Evolutionary conservation across 176 grass and related monocot genomes (phyloP).

Genomic region (Avena sativa): DNA sequence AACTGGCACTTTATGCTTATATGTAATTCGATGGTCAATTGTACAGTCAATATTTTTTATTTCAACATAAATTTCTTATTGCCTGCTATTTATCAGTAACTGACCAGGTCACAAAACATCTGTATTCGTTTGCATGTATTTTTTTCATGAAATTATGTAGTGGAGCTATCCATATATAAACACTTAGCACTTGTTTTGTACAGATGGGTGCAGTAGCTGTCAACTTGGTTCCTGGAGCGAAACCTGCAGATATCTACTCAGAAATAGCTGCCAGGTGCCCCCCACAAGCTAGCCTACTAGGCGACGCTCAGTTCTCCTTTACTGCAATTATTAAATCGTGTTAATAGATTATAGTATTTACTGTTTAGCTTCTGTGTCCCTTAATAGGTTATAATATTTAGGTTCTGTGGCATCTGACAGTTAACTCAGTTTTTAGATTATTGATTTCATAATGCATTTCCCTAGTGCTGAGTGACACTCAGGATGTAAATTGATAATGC

Average conservation of each 20-base stretch:
- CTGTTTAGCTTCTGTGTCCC: neutral
- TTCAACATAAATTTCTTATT: neutral
- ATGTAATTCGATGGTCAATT: slow-evolving; percentile 5
- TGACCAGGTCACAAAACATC: neutral
- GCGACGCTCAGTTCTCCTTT: neutral
- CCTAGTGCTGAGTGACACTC: slow-evolving; percentile 7
- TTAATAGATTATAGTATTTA: neutral
- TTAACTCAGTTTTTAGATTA: slow-evolving; percentile 31
- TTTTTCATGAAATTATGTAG: slow-evolving; percentile 32
- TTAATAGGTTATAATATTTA: slow-evolving; percentile 33
- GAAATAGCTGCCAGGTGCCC: slow-evolving; percentile 84
- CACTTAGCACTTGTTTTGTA: slow-evolving; percentile 22
- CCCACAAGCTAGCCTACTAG: neutral
- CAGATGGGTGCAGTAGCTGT: slow-evolving; percentile 91
- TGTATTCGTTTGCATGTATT: neutral
- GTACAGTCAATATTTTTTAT: slow-evolving; percentile 14
- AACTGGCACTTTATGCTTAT: slow-evolving; percentile 25
- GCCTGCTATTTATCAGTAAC: slow-evolving; percentile 15
- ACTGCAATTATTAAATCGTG: slow-evolving; percentile 1
- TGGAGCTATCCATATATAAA: slow-evolving; percentile 35
- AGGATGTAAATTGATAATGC: slow-evolving; percentile 30
- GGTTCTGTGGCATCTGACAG: neutral
- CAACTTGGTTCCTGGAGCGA: slow-evolving; percentile 88
- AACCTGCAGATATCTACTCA: slow-evolving; percentile 96
- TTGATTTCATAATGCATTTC: slow-evolving; percentile 18